phyloP scores from a whole-genome alignment of 1,284 basidiomycete species.

The Ceratobasidium sp. region DNA sequence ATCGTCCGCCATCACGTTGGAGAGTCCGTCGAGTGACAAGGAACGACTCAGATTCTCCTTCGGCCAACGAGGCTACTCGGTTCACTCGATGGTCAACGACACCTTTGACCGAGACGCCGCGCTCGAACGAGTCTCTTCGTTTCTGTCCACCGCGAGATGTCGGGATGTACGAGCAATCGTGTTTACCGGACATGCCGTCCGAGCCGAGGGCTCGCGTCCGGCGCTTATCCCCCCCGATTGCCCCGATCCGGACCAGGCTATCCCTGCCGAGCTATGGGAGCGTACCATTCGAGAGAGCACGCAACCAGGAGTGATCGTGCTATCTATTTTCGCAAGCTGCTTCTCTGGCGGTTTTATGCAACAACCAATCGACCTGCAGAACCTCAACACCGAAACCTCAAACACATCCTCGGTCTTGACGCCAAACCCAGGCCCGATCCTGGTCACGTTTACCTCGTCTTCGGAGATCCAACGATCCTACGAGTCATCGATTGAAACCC shows the following conservation, averaged over 20 bases:
- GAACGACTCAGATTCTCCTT: background rate
- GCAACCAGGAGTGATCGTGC: constrained; percentile 5
- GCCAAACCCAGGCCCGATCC: background rate
- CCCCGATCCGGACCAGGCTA: background rate
- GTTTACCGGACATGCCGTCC: constrained; percentile 15
- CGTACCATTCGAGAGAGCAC: background rate
- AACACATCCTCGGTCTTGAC: no score
- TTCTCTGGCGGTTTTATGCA: constrained; percentile 15
- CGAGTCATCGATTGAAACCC: constrained; percentile 1
- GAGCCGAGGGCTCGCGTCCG: no score
- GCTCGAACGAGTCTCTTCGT: background rate
- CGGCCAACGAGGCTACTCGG: background rate
- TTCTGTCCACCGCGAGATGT: background rate
- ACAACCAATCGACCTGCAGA: background rate
- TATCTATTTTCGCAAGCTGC: constrained; percentile 30
- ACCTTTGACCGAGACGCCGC: background rate
- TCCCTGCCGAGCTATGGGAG: background rate
- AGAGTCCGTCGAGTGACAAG: background rate
- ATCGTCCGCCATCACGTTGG: background rate
- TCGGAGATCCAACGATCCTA: background rate
- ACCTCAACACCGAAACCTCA: background rate
- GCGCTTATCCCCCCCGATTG: constrained; percentile 1
- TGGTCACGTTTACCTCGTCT: background rate
- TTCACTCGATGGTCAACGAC: background rate
- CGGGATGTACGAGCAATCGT: constrained; percentile 12